Evolutionary conservation across 2,329 filamentous ascomycete genomes (phyloP), one percentile per base, ranked within the genome.

Genomic region (Xylaria arbuscula): DNA sequence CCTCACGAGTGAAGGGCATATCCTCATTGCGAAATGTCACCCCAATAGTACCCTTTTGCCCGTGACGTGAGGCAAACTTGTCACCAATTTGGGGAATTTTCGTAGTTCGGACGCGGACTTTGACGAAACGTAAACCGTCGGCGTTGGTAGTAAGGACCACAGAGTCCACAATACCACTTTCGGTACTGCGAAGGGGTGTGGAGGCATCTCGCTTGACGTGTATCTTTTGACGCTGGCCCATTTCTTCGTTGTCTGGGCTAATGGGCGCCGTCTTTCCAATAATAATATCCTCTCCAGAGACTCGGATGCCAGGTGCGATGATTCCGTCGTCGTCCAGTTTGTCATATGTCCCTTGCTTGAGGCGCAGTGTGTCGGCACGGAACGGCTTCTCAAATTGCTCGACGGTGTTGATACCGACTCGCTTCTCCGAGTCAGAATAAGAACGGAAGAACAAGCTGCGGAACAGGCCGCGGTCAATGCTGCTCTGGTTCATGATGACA

Each of bases 401-500:
- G 5, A 98, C 90, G 47, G 97, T 91, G 73, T 94, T 93, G 83
- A 98, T 92, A 71, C 96, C 96, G 36, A 99, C 92, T 72, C 93
- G 92, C 86, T 98, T 98, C 83, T 99, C 96, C 73, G 94, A 93
- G 78, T 99, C 96, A 38, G 94, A 97, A 82, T 99, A 99, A 11
- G 95, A 94, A 74, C 97, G 91, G 88, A 97, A 99, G 85, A 98
- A 99, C 63, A 99, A 83, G 87, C 94, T 98, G 77, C 97, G 89
- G 90, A 99, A 99, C 4, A 99, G 86, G 71, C 96, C 96, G 77
- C 96, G 92, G 81, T 99, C 96, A 76, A 99, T 98, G 81, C 94
- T 97, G 83, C 94, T 98, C 84, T 99, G 96, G 81, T 99, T 99
- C 96, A 99, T 98, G 77, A 99, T 97, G 74, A 99, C 95, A 73